phyloP scores from a whole-genome alignment of 805 yeast species.

The Clavispora phyllophila region DNA sequence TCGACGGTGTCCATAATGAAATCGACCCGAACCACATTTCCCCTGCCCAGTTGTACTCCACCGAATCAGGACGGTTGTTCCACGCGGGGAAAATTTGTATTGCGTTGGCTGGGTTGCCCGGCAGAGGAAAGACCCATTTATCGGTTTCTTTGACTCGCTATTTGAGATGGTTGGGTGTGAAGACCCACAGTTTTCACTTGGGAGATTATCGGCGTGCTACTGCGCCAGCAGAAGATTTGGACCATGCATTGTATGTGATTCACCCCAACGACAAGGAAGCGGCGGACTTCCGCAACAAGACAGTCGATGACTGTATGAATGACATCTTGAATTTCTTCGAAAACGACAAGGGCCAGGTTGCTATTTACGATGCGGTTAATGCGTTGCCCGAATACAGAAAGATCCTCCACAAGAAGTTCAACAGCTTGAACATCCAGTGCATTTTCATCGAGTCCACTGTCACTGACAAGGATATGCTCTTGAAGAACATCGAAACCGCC shows the following conservation, averaged over 20 bases:
- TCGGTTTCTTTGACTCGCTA: slow-evolving; percentile 90
- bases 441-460: slow-evolving; percentile 85
- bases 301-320: slow-evolving; percentile 57
- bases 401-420: slow-evolving; percentile 51
- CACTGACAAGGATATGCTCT: slow-evolving; percentile 63
- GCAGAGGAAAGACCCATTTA: slow-evolving; percentile 90
- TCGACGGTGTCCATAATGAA: slow-evolving; percentile 61
- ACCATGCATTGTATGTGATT: slow-evolving; percentile 62
- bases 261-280: slow-evolving; percentile 35
- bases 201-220: slow-evolving; percentile 79
- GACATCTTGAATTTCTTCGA: slow-evolving; percentile 72
- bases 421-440: slow-evolving; percentile 60
- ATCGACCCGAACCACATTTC: slow-evolving; percentile 62
- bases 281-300: slow-evolving; percentile 45
- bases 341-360: slow-evolving; percentile 84
- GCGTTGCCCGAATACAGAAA: slow-evolving; percentile 67
- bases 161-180: slow-evolving; percentile 93
- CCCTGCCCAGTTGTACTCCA: slow-evolving; percentile 90
- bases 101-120: slow-evolving; percentile 88
- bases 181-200: slow-evolving; percentile 69
- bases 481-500: slow-evolving; percentile 68
- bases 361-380: slow-evolving; percentile 93
- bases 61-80: slow-evolving; percentile 86
- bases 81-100: slow-evolving; percentile 94
- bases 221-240: slow-evolving; percentile 41